Conservation (phyloP, 768 basidiomycete genomes). For the Tephrocybe sp. region DNA sequence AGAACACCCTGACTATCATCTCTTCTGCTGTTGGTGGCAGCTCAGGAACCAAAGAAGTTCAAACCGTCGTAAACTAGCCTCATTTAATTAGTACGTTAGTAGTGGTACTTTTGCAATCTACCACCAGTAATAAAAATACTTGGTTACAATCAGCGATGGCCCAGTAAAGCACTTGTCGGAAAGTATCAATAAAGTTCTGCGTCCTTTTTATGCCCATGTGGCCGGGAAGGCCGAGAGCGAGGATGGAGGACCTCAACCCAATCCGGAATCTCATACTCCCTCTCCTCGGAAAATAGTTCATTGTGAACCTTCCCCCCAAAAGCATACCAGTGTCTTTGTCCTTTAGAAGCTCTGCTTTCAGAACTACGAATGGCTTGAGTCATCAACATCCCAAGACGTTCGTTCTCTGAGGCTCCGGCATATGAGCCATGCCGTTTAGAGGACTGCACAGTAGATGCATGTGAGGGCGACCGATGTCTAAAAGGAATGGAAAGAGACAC, state of each 20-base stretch:
- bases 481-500: constrained; percentile 20
- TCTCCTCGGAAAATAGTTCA: constrained; percentile 38
- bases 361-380: constrained; percentile 50
- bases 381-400: constrained; percentile 29
- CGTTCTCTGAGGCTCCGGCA: constrained; percentile 13
- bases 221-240: not conserved
- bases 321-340: constrained; percentile 50
- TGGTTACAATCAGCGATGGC: no score
- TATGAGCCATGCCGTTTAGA: constrained; percentile 16
- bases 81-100: not conserved
- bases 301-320: constrained; percentile 60
- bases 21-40: constrained; percentile 8
- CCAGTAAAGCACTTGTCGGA: no score
- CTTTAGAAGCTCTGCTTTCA: constrained; percentile 42
- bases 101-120: not conserved
- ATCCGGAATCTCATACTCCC: constrained; percentile 55
- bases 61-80: constrained; percentile 11
- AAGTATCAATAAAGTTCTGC: no score
- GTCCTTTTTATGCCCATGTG: no score
- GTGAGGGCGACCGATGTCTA: constrained; percentile 15
- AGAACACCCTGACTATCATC: constrained; percentile 38
- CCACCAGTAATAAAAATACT: no score
- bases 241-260: constrained; percentile 37
- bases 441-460: constrained; percentile 14
- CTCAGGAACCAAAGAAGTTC: constrained; percentile 2